Base-by-base conservation (phyloP, 345 rosid species). In the Carallia brachiata region DNA sequence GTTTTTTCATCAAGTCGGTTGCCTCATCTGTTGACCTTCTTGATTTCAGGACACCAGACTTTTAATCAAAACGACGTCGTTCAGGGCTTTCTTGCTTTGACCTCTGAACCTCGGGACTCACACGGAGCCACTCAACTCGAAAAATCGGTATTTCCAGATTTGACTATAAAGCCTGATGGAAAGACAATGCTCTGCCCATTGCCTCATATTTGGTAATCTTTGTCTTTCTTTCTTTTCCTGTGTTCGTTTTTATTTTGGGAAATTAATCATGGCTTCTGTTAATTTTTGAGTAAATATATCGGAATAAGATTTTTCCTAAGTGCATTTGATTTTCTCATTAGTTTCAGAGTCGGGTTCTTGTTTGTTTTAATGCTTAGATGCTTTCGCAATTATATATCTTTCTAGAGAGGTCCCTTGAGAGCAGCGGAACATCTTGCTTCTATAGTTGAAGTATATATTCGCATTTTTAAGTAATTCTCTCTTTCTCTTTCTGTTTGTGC, bases 311-410 rank as follows among this genome's bases (percentile, higher is more conserved):
- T 23, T 30, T 3, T 59, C 6, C n/a, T 5, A 6, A 4, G 2
- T 27, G 30, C 28, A 34, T 60, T 47, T 16, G 44, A 37, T 23
- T 27, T 52, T 37, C 6, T 37, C 8, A 37, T 10, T 10, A 37
- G 44, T 37, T 37, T 7, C 8, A 37, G 44, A 37, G 44, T 37
- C 8, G 39, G 16, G 8, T 65, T 52, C n/a, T 74, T 74, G 48
- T 57, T 63, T 65, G 34, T 76, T 75, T 67, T 81, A 91, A 96
- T 80, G 73, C 76, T 87, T 94, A 70, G 98, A 91, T 82, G 96
- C 88, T 37, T 79, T 87, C 90, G 79, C 93, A 94, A 62, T 80
- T 92, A 0, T 94, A 91, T 77, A 90, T 91, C 74, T 85, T 94
- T 61, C n/a, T n/a, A n/a, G n/a, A n/a, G n/a, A n/a, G n/a, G 31